Percentiles rank a stretch among this genome's conserved stretches.
Conservation (phyloP, 768 basidiomycete genomes). For the Naganishia friedmannii region DNA sequence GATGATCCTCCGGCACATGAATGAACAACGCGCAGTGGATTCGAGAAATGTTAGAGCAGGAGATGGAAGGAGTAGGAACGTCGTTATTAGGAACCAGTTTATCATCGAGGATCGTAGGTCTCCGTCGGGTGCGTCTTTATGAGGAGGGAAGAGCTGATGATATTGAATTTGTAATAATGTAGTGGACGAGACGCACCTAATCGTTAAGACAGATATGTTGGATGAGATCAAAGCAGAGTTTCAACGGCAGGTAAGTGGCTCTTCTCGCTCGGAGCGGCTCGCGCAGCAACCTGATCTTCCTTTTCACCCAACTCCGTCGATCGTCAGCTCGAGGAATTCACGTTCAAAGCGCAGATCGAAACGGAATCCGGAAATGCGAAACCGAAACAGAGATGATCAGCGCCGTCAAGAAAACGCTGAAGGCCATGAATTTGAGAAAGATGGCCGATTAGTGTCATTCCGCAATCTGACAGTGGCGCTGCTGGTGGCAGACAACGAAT, state of each 20-base stretch:
- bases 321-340: constrained; percentile 12
- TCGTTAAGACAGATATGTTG: constrained; percentile 15
- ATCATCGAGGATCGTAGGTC: constrained; percentile 19
- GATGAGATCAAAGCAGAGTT: constrained; percentile 21
- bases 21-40: constrained; percentile 21
- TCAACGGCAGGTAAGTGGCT: constrained; percentile 2
- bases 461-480: no score
- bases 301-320: not conserved
- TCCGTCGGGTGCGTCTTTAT: not conserved
- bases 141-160: not conserved
- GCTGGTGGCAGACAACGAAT: no score
- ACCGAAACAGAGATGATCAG: constrained; percentile 7
- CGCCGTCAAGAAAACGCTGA: no score
- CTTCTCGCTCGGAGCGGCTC: not conserved
- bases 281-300: not conserved
- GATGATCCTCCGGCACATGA: constrained; percentile 24
- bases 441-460: no score
- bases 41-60: constrained; percentile 6
- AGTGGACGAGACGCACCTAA: constrained; percentile 18
- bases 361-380: constrained; percentile 21
- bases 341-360: constrained; percentile 15
- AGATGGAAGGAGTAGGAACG: constrained; percentile 16
- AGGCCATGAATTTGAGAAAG: no score
- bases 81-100: constrained; percentile 17
- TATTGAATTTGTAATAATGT: not conserved